Evolutionary conservation across 2,329 filamentous ascomycete genomes (phyloP).

Genomic region (Aureobasidium mangrovei): DNA sequence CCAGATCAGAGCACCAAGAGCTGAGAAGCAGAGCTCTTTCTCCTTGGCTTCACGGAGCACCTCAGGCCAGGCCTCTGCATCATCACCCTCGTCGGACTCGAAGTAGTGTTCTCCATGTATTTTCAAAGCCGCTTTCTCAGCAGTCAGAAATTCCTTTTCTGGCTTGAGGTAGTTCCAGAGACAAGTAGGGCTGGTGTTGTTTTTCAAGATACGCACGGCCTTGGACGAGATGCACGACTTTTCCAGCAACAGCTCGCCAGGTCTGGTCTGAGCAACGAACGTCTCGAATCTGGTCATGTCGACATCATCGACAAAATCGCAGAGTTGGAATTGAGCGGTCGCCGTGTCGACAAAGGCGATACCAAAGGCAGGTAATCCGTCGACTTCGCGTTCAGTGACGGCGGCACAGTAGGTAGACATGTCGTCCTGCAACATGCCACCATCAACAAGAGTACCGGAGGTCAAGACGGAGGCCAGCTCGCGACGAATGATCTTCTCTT

Average conservation of each 20-base stretch:
- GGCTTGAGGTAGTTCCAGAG: constrained; percentile 93
- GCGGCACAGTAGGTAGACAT: constrained; percentile 95
- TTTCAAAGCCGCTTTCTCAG: constrained; percentile 72
- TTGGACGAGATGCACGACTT: constrained; percentile 82
- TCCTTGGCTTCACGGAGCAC: constrained; percentile 62
- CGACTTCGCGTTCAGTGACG: constrained; percentile 64
- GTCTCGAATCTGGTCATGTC: constrained; percentile 97
- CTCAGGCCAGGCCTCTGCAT: constrained; percentile 66
- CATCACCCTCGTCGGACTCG: constrained; percentile 44
- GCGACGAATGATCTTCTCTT: constrained; percentile 86
- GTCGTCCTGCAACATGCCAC: constrained; percentile 93
- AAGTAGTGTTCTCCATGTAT: constrained; percentile 77
- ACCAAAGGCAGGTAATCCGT: constrained; percentile 75
- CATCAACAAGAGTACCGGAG: constrained; percentile 85
- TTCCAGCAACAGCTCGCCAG: constrained; percentile 81
- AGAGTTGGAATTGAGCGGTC: constrained; percentile 89
- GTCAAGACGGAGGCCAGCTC: constrained; percentile 89
- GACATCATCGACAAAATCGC: constrained; percentile 81
- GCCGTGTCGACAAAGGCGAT: constrained; percentile 92
- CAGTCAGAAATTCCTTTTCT: constrained; percentile 81
- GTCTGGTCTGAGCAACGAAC: constrained; percentile 82
- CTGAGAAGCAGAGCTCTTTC: constrained; percentile 80
- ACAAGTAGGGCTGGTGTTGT: constrained; percentile 84
- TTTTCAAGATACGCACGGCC: constrained; percentile 85
- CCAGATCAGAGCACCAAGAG: constrained; percentile 77